Conservation (phyloP, 805 yeast species). For the Candida railenensis region DNA sequence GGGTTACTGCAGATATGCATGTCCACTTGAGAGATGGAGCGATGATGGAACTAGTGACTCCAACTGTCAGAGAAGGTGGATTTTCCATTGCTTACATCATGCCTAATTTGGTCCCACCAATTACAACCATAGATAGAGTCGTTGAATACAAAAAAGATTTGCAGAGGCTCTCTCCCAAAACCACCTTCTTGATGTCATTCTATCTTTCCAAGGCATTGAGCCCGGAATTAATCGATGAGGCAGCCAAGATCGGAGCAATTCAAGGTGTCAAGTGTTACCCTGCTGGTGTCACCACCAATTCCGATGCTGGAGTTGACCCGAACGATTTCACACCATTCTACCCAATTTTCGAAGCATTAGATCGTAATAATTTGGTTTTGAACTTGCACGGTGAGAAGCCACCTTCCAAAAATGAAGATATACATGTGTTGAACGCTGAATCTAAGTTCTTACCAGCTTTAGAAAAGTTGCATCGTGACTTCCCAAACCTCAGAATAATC, state of each 20-base stretch:
- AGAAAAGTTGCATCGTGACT: constrained; percentile 69
- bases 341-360: constrained; percentile 88
- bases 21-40: constrained; percentile 93
- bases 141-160: constrained; percentile 64
- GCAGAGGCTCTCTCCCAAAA: constrained; percentile 67
- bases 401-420: constrained; percentile 50
- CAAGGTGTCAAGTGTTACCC: constrained; percentile 96
- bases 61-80: constrained; percentile 90
- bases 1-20: constrained; percentile 86
- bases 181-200: constrained; percentile 89
- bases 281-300: constrained; percentile 99
- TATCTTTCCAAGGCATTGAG: constrained; percentile 77
- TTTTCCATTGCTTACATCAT: constrained; percentile 86
- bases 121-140: constrained; percentile 74
- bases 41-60: constrained; percentile 90
- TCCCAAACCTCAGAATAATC: constrained; percentile 83
- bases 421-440: constrained; percentile 93
- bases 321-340: constrained; percentile 87
- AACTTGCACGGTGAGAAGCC: constrained; percentile 98
- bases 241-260: constrained; percentile 66
- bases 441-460: constrained; percentile 89
- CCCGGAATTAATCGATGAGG: constrained; percentile 80
- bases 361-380: constrained; percentile 70
- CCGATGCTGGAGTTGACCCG: constrained; percentile 87
- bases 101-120: constrained; percentile 96